A percentile compares a stretch with the other conserved stretches of the same genome.
Conservation (phyloP, 768 basidiomycete species). For the Tylopilus vinaceipallidus region DNA sequence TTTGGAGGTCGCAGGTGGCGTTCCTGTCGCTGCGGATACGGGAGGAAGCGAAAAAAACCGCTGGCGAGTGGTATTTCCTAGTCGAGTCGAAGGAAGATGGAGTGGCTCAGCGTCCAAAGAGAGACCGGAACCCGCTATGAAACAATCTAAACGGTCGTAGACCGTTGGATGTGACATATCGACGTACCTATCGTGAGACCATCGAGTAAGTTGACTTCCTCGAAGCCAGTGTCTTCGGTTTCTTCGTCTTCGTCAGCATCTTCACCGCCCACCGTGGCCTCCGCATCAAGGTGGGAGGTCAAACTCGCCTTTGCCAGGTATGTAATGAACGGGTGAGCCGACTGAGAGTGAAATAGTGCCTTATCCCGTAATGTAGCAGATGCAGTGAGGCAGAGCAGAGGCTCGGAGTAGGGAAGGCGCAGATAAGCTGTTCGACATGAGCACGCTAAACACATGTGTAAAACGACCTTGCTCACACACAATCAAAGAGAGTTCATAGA, state of each 20-base stretch:
- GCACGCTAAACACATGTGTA: neutral
- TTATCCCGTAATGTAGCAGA: slow-evolving; percentile 88
- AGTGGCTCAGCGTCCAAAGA: slow-evolving; percentile 35
- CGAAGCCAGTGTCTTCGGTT: slow-evolving; percentile 46
- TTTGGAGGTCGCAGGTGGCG: slow-evolving; percentile 47
- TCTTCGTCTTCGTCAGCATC: slow-evolving; percentile 34
- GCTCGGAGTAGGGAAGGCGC: slow-evolving; percentile 64
- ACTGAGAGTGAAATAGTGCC: slow-evolving; percentile 48
- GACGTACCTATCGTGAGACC: slow-evolving; percentile 62
- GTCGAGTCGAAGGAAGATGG: slow-evolving; percentile 64
- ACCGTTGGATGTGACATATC: neutral
- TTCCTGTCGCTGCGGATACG: slow-evolving; percentile 39
- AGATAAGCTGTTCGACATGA: slow-evolving; percentile 57
- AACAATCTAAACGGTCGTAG: neutral
- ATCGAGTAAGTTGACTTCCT: slow-evolving; percentile 67
- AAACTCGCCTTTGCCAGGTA: slow-evolving; percentile 21
- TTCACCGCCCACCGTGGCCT: neutral
- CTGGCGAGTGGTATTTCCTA: slow-evolving; percentile 66
- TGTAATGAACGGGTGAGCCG: slow-evolving; percentile 32
- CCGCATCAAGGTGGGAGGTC: slow-evolving; percentile 12
- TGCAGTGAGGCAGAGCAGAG: slow-evolving; percentile 79
- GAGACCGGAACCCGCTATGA: slow-evolving; percentile 45
- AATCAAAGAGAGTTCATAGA: slow-evolving; percentile 74
- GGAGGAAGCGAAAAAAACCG: slow-evolving; percentile 64
- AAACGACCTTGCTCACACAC: slow-evolving; percentile 58